phyloP scores from a whole-genome alignment of 352 stramenopile genomes.

The Pythium grandisporangium region DNA sequence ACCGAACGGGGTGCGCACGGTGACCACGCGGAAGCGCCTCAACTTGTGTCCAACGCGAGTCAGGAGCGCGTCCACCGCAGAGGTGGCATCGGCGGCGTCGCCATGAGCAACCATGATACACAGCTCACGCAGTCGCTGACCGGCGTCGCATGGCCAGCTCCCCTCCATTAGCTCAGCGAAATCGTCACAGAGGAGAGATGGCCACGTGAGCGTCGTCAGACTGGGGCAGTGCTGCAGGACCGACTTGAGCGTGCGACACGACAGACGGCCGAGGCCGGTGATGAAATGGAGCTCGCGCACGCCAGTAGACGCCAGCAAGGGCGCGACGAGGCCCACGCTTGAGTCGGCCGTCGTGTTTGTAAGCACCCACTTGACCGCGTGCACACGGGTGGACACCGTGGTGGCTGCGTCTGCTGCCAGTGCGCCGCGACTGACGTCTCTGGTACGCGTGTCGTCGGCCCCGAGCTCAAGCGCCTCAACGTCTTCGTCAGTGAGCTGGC shows the following conservation, averaged over 20 bases:
- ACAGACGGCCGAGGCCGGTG: not conserved
- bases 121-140: slow-evolving; percentile 2
- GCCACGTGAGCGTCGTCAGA: slow-evolving; percentile 3
- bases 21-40: not conserved
- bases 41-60: slow-evolving; percentile 1
- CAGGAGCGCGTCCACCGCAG: slow-evolving; percentile 3
- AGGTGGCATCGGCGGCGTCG: not conserved
- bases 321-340: slow-evolving; percentile 1
- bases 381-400: not conserved
- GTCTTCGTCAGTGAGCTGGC: slow-evolving; percentile 1
- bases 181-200: slow-evolving; percentile 1
- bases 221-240: slow-evolving; percentile 3
- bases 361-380: slow-evolving; percentile 3
- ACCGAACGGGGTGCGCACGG: not conserved
- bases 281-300: slow-evolving; percentile 6
- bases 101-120: not conserved
- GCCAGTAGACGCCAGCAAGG: slow-evolving; percentile 7
- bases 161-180: not conserved
- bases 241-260: not conserved
- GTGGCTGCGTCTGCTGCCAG: no score
- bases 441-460: no score
- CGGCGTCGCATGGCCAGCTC: not conserved
- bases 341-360: not conserved
- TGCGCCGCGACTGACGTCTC: no score
- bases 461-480: slow-evolving; percentile 3